Conservation (phyloP, 192 early-diverging fungal species). For the Mortierella antarctica region DNA sequence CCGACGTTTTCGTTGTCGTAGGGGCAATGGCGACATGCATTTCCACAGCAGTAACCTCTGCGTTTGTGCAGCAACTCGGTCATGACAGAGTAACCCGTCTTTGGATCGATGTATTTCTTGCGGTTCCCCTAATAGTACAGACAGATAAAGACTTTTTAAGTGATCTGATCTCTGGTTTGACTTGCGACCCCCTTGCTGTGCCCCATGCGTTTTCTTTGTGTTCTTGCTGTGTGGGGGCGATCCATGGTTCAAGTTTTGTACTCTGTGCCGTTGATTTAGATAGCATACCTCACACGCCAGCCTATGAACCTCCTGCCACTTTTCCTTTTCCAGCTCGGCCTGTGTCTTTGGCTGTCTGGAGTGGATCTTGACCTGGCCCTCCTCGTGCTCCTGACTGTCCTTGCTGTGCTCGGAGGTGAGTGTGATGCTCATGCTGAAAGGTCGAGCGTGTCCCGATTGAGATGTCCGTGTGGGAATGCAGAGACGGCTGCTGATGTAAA, state of each 20-base stretch:
- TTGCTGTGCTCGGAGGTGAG: conserved; percentile 1
- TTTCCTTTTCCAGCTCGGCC: conserved; percentile 43
- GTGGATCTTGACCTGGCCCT: conserved; percentile 37
- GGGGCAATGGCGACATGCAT: conserved; percentile 74
- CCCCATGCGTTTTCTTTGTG: too few species aligned
- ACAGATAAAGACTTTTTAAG: background rate
- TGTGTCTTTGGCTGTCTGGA: conserved; percentile 32
- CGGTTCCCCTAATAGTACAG: conserved; percentile 36
- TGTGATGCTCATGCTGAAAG: background rate
- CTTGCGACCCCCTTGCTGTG: background rate
- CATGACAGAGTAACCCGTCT: conserved; percentile 73
- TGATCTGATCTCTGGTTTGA: background rate
- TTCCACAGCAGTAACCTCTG: conserved; percentile 75
- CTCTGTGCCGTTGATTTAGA: background rate
- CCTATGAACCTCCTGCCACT: conserved; percentile 41
- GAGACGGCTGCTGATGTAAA: background rate
- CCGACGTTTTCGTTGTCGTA: conserved; percentile 70
- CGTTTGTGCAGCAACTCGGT: conserved; percentile 67
- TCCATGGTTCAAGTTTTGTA: background rate
- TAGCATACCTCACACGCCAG: conserved; percentile 47
- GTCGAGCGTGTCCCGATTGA: background rate
- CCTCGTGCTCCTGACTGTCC: background rate
- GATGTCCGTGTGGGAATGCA: background rate
- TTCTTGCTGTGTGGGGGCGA: too few species aligned
- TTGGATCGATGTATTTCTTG: conserved; percentile 72